Evolutionary conservation across 495 filamentous ascomycete species (phyloP), one percentile per base, ranked within the genome.

Genomic region (Penicillium herquei): DNA sequence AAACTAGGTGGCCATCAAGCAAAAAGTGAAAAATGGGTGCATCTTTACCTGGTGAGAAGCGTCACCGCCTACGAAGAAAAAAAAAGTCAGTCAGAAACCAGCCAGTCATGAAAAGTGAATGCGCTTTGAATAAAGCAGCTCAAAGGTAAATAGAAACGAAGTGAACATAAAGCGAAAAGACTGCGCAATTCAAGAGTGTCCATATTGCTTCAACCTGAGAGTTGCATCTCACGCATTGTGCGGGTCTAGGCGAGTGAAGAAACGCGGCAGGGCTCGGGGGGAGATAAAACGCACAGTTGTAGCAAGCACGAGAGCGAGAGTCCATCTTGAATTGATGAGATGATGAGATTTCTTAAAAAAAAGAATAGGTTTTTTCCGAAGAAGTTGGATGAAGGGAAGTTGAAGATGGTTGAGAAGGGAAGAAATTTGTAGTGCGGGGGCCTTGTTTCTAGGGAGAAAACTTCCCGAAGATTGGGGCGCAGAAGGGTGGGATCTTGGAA

Each of bases 211-310:
- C 40, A 26, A 43, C 33, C 39, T 34, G 50, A 33, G 12, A 42
- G 32, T 37, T 16, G 13, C 11, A 33, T 34, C 5, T 49, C 30
- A 18, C 14, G 35, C 47, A 61, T 31, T 61, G 58, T 61, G 61
- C 51, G 54, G 52, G 47, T 39, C 54, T 51, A 58, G 48, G 47
- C 48, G 51, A 52, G 58, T 26, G 16, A 16, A 48, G 44, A 47
- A 26, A 44, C 1, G 41, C 39, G 26, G 18, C 6, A 46, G 49
- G 44, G 39, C 37, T 49, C 31, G 18, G 41, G 40, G 43, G 54
- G 56, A 45, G 55, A 53, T 55, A 59, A 54, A 52, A 89, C 87
- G 76, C 71, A 91, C 87, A 91, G 77, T 91, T 91, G 78, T 88
- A 91, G 78, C 88, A 91, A 55, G 81, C 86, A 70, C 87, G 85